Evolutionary conservation across 345 rosid genomes (phyloP).

Genomic region (Hevea brasiliensis): DNA sequence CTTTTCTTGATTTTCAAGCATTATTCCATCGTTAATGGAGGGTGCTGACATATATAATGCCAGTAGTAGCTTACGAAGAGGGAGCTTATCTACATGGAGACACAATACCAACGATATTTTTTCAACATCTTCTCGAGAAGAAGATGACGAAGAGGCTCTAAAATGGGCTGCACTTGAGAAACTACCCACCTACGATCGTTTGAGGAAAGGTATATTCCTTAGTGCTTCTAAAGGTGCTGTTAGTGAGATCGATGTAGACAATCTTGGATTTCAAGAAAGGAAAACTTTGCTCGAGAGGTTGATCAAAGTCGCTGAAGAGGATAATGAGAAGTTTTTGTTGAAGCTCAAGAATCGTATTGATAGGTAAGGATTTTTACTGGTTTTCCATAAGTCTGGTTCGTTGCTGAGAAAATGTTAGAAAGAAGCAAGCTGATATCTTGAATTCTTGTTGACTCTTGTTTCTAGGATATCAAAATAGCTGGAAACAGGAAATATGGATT

Average conservation of each 20-base stretch:
- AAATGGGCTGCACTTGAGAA: conserved; percentile 52
- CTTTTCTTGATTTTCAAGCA: too few relatives aligned
- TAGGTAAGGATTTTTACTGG: not conserved
- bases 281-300: too few relatives aligned
- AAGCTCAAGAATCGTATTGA: conserved; percentile 12
- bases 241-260: conserved; percentile 20
- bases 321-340: too few relatives aligned
- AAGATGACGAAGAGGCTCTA: conserved; percentile 57
- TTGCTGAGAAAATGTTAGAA: too few relatives aligned
- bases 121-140: conserved; percentile 49
- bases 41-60: too few relatives aligned
- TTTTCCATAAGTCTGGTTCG: not conserved
- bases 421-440: too few relatives aligned
- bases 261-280: conserved; percentile 10
- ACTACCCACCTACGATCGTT: conserved; percentile 42
- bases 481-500: not conserved
- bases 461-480: not conserved
- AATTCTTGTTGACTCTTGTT: not conserved
- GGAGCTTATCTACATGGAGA: not conserved
- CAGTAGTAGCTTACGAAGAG: not conserved
- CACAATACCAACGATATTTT: not conserved
- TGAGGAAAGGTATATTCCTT: conserved; percentile 40
- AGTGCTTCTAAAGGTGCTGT: conserved; percentile 12
- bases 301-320: too few relatives aligned
- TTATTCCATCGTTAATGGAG: too few relatives aligned